phyloP scores from a whole-genome alignment of 768 basidiomycete species.

The Saitozyma sp. region DNA sequence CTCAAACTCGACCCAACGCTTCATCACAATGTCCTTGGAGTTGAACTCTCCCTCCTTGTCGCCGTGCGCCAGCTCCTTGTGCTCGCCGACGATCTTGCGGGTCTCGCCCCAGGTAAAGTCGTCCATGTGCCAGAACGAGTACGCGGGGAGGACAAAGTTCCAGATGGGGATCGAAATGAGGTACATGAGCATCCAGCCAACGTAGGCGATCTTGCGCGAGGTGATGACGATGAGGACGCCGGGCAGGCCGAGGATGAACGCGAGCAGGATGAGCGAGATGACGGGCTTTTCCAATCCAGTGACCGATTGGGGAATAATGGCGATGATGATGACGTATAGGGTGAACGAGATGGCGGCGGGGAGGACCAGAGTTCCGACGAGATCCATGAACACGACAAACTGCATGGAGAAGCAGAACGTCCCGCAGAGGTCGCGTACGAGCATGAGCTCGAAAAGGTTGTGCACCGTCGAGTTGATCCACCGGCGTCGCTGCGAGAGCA shows the following conservation, averaged over 20 bases:
- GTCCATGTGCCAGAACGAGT: conserved; percentile 99
- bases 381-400: conserved; percentile 97
- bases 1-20: conserved; percentile 98
- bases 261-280: conserved; percentile 88
- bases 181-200: conserved; percentile 97
- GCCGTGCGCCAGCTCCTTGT: conserved; percentile 65
- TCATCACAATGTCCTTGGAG: conserved; percentile 95
- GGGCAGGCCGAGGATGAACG: conserved; percentile 92
- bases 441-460: conserved; percentile 89
- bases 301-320: conserved; percentile 70
- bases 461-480: conserved; percentile 99
- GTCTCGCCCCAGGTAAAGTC: conserved; percentile 84
- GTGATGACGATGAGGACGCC: conserved; percentile 95
- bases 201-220: conserved; percentile 85
- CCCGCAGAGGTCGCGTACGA: conserved; percentile 97
- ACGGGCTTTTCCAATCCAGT: conserved; percentile 61
- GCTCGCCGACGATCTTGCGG: conserved; percentile 72
- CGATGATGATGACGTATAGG: conserved; percentile 82
- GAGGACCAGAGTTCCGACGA: conserved; percentile 91
- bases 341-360: conserved; percentile 98
- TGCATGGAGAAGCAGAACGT: conserved; percentile 99
- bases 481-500: conserved; percentile 92
- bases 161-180: conserved; percentile 89
- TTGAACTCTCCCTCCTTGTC: conserved; percentile 99
- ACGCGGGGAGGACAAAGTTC: conserved; percentile 93